Conservation (phyloP, 768 basidiomycete species). For the Grammothele lineata region DNA sequence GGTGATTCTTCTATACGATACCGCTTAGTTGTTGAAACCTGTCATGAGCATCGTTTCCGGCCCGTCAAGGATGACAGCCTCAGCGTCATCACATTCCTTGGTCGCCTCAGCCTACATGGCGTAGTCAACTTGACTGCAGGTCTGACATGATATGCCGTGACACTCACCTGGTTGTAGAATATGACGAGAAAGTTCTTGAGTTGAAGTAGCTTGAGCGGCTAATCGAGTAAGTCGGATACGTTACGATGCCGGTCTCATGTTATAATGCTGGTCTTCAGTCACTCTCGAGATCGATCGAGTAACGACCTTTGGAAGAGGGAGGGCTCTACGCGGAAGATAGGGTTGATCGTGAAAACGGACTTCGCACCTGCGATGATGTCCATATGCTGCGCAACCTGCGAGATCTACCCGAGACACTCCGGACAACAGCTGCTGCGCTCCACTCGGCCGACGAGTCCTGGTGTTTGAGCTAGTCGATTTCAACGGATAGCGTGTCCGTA, state of each 20-base stretch:
- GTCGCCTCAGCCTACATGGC: conserved; percentile 32
- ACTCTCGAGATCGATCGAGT: conserved; percentile 98
- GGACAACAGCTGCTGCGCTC: conserved; percentile 89
- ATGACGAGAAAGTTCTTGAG: conserved; percentile 78
- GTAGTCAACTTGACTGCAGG: background rate
- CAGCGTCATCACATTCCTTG: conserved; percentile 47
- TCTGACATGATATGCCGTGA: too few species aligned
- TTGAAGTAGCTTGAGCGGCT: conserved; percentile 75
- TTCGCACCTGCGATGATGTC: conserved; percentile 98
- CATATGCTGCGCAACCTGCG: conserved; percentile 99
- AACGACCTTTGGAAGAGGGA: conserved; percentile 96
- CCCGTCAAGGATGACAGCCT: conserved; percentile 51
- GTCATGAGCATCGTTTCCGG: too few species aligned
- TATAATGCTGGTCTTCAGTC: conserved; percentile 96
- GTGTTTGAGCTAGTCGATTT: conserved; percentile 95
- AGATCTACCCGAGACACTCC: conserved; percentile 94
- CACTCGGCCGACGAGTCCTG: conserved; percentile 95
- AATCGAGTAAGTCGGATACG: conserved; percentile 87
- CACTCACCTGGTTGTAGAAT: conserved; percentile 74
- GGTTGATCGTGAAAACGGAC: conserved; percentile 93
- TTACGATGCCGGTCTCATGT: conserved; percentile 99
- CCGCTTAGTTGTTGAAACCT: too few species aligned
- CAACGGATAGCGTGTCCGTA: conserved; percentile 68
- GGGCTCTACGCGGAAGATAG: conserved; percentile 96
- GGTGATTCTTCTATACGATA: too few species aligned